These are phyloP conservation scores for Pythium sp. DNA, from an alignment of 352 stramenopile species.

Conservation along the genomic window DNA sequence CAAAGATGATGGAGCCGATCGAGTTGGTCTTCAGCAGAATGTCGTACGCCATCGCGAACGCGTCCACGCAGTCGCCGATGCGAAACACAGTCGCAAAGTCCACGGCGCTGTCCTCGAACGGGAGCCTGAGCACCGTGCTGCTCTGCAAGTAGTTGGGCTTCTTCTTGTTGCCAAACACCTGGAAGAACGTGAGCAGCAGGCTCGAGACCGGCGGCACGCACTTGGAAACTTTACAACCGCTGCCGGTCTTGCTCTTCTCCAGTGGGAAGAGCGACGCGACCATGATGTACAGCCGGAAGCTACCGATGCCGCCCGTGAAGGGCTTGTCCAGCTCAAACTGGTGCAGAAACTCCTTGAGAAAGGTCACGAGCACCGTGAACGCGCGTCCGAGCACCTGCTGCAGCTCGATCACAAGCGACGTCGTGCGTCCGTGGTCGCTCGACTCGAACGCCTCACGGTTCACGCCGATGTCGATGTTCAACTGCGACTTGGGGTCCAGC, in stretches of 20 bases:
- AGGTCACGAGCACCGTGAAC: conserved; percentile 56
- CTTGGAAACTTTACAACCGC: conserved; percentile 4
- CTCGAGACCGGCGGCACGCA: conserved; percentile 18
- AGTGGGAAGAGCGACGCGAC: conserved; percentile 60
- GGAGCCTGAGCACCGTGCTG: conserved; percentile 45
- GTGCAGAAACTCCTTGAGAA: conserved; percentile 79
- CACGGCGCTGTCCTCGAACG: conserved; percentile 33
- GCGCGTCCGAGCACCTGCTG: conserved; percentile 37
- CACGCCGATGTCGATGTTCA: conserved; percentile 63
- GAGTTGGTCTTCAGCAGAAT: conserved; percentile 45
- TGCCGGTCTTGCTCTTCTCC: conserved; percentile 8
- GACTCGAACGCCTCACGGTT: conserved; percentile 54
- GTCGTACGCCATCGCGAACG: conserved; percentile 66
- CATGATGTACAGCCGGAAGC: conserved; percentile 83
- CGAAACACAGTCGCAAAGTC: conserved; percentile 68
- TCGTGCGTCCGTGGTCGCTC: conserved; percentile 67
- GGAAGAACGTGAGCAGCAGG: conserved; percentile 56
- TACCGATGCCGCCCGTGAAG: conserved; percentile 72
- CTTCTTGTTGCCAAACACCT: conserved; percentile 64
- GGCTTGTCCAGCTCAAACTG: conserved; percentile 79
- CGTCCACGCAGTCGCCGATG: conserved; percentile 60
- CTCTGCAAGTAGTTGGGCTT: conserved; percentile 45
- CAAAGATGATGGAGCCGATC: conserved; percentile 62
- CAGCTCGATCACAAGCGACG: conserved; percentile 45
- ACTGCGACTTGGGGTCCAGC: conserved; percentile 41